Percentiles rank a stretch among this genome's conserved stretches.
These are phyloP conservation scores for Plectosphaerella plurivora DNA, from an alignment of 2,329 filamentous ascomycete genomes.

Conservation along the genomic window DNA sequence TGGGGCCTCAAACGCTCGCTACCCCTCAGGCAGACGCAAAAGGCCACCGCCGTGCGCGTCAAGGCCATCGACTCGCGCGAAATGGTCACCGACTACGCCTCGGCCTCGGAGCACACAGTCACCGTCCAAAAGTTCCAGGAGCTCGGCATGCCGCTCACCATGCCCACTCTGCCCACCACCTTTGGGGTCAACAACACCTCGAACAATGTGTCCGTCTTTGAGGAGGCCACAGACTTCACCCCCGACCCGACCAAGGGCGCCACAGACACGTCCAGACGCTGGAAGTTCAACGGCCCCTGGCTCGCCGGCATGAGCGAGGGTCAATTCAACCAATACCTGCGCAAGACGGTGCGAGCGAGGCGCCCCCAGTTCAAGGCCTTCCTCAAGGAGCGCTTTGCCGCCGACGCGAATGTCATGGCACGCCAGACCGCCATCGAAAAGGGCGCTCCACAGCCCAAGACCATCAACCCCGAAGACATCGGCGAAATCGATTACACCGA, in stretches of 20 bases:
- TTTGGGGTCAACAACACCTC: conserved; percentile 5
- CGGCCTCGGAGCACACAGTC: conserved; percentile 74
- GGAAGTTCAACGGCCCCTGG: conserved; percentile 66
- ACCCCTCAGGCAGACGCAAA: conserved; percentile 69
- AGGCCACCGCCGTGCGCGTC: conserved; percentile 72
- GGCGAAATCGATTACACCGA: conserved; percentile 46
- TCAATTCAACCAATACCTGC: conserved; percentile 52
- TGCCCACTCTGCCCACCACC: conserved; percentile 26
- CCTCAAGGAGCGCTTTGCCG: conserved; percentile 44
- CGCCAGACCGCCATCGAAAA: conserved; percentile 32
- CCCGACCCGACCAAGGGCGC: conserved; percentile 27
- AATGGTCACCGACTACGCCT: conserved; percentile 83
- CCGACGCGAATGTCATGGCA: conserved; percentile 35
- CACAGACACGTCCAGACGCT: conserved; percentile 39
- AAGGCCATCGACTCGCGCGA: conserved; percentile 79
- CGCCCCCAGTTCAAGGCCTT: conserved; percentile 52
- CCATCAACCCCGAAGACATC: conserved; percentile 32
- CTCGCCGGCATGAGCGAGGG: conserved; percentile 59
- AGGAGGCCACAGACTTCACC: conserved; percentile 53
- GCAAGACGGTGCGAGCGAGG: conserved; percentile 46
- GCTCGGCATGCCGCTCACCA: conserved; percentile 66
- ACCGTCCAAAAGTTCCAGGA: conserved; percentile 85
- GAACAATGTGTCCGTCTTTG: conserved; percentile 48
- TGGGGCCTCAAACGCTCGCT: conserved; percentile 90
- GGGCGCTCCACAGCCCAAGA: conserved; percentile 22